These are phyloP conservation scores for Debaryomyces sp. DNA, from an alignment of 1,139 yeast species.

Conservation along the genomic window DNA sequence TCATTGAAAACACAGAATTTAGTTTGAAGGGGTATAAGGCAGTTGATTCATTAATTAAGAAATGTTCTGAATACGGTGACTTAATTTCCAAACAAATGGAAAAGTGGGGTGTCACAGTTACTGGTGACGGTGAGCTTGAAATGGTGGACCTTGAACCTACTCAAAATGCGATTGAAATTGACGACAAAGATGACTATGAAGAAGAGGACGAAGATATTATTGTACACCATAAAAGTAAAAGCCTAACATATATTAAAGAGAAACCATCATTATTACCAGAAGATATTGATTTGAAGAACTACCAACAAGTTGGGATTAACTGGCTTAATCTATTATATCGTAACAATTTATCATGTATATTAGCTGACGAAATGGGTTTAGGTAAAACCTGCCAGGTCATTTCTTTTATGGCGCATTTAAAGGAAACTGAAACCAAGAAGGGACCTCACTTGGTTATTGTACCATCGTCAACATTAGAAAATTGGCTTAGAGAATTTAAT, in stretches of 20 bases:
- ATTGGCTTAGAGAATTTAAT: slow-evolving; percentile 93
- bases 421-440: slow-evolving; percentile 90
- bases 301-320: slow-evolving; percentile 94
- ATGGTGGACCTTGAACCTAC: slow-evolving; percentile 19
- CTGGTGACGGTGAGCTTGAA: slow-evolving; percentile 62
- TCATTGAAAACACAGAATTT: slow-evolving; percentile 68
- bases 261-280: slow-evolving; percentile 70
- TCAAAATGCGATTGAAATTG: slow-evolving; percentile 31
- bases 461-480: slow-evolving; percentile 95
- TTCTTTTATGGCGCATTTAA: slow-evolving; percentile 91
- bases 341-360: slow-evolving; percentile 80
- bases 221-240: slow-evolving; percentile 21
- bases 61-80: slow-evolving; percentile 79
- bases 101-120: slow-evolving; percentile 81
- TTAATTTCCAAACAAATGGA: slow-evolving; percentile 71
- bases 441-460: slow-evolving; percentile 96
- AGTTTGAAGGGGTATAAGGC: slow-evolving; percentile 90
- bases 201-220: slow-evolving; percentile 39
- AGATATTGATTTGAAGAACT: slow-evolving; percentile 73
- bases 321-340: slow-evolving; percentile 86
- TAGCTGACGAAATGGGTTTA: slow-evolving; percentile 99
- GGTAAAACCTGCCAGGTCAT: slow-evolving; percentile 99
- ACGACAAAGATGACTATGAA: slow-evolving; percentile 28
- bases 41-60: slow-evolving; percentile 83
- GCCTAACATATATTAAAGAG: slow-evolving; percentile 57